Evolutionary conservation across 1,139 yeast genomes (phyloP), one percentile per base, ranked within the genome.

Genomic region (Hyphopichia wangnamkhiaoensis): DNA sequence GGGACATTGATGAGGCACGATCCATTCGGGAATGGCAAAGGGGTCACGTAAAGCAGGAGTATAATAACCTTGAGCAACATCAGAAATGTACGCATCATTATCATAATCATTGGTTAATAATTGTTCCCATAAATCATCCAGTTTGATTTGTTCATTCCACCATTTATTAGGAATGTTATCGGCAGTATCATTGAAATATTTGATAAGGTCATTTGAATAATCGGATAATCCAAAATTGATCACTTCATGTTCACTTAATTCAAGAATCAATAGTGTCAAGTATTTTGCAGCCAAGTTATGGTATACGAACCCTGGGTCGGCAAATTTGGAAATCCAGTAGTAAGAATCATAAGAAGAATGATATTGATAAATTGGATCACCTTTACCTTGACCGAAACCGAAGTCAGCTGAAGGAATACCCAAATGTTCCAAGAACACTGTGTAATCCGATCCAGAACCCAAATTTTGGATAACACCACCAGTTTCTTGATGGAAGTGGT

Each of bases 271-370:
- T 39, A 83, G 63, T 0, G 89, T 84, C 39, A 77, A 60, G 52
- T 76, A 79, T 50, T 79, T 80, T 3, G 89, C 80, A 40, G 81
- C 58, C 16, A 77, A 65, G 47, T 74, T 76, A 47, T 83, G 90
- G 42, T 63, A 64, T 17, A 68, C 65, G 46, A 75, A 78, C 0
- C 71, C 76, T 10, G 78, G 74, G 53, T 84, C 91, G 14, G 77
- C 74, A 50, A 61, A 71, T n/a, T 63, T 60, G 25, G 71, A 63
- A 61, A 82, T 64, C 83, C 86, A 82, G 41, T 72, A 58, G 38
- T 65, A 64, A 6, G 83, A 73, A 52, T 83, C 89, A 51, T 70
- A 81, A 39, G 70, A 72, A 7, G 90, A 82, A 54, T 82, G 82
- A 40, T 67, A 63, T 45, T 80, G 85, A 46, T 74, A 72, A 9